Evolutionary conservation across 129 eudicot species (phyloP), one percentile per base, ranked within the genome.

Genomic region (Tagetes erecta): DNA sequence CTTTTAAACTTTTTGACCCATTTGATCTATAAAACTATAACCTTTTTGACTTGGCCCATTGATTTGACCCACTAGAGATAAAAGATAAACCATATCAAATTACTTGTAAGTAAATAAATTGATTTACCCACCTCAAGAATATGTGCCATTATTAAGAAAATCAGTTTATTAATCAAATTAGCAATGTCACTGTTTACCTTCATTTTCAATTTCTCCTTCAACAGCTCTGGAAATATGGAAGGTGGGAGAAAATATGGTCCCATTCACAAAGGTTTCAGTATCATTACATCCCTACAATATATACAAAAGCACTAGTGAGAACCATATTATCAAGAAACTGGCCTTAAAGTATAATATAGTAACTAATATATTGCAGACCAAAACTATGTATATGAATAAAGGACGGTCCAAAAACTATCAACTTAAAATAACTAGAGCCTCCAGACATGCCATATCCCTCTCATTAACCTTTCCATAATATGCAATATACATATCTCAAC

Each of bases 241-340:
- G 49, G 88, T 74, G 39, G 99, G 99, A 76, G 99, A 95, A 78
- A 95, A 95, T 74, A 95, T 88, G 39, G 97, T 91, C 35, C 84
- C 99, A 3, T 71, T 72, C 68, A 68, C 73, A 27, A 73, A 82
- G 71, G 80, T 14, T 70, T 79, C 83, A 47, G 71, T 70, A 67
- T 56, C 96, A 73, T 82, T 80, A 45, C 77, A 79, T 60, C 46
- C 87, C 96, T 87, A 76, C 67, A 57, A 50, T 53, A 50, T 52
- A 60, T 49, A 13, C 55, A 55, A 70, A 60, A 46, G 35, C 11
- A 81, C 33, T 37, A 36, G 49, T 74, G 39, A 67, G 39, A 39
- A 49, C 30, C 27, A 70, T 47, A 37, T 50, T 50, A 57, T 38
- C 38, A 51, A 34, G 50, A 39, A 35, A 8, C 49, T 3, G 50